Base-by-base conservation (phyloP, 768 basidiomycete genomes). In the Rhizopogon vinicolor region DNA sequence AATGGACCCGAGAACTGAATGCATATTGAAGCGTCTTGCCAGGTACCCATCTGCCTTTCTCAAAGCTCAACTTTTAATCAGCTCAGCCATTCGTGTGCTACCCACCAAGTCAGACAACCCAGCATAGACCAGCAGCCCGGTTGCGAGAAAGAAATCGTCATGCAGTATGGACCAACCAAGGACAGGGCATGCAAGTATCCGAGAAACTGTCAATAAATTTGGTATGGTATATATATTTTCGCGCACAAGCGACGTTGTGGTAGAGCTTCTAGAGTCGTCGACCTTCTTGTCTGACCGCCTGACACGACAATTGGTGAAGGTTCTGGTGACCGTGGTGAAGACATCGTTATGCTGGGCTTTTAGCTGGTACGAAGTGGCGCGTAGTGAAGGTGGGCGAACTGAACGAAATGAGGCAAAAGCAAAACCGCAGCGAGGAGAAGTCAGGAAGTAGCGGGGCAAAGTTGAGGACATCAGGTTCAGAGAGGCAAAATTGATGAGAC, bases 161-260 rank as follows among this genome's bases (percentile, higher is more conserved):
- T 93, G 73, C 39, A 98, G 63, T 54, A 98, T 89, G 29, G 87
- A 84, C 83, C 89, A 97, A 5, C 91, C 96, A n/a, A 99, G 81
- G 12, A 89, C 75, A 9, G 97, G 97, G 66, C 94, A 97, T 0
- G 96, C 84, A 14, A 84, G 62, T 62, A 99, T 95, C 44, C 97
- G 82, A 2, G 93, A 93, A 22, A 86, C 63, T 1, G 97, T 98
- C 41, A 99, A 76, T 6, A 91, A 65, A 66, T 99, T 99, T 0
- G 97, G 97, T 35, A 96, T 61, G 1, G 97, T 99, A 74, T 97
- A 98, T 56, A 94, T 92, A 66, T 96, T 92, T 69, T 96, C 93
- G 60, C 81, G 79, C 9, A 79, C 61, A n/a, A 69, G 64, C 8
- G 64, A 66, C 51, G 75, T 76, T 50, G 57, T 57, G 48, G 41